Evolutionary conservation across 805 yeast species (phyloP), one percentile per base, ranked within the genome.

Genomic region (Metschnikowia dekortorum): DNA sequence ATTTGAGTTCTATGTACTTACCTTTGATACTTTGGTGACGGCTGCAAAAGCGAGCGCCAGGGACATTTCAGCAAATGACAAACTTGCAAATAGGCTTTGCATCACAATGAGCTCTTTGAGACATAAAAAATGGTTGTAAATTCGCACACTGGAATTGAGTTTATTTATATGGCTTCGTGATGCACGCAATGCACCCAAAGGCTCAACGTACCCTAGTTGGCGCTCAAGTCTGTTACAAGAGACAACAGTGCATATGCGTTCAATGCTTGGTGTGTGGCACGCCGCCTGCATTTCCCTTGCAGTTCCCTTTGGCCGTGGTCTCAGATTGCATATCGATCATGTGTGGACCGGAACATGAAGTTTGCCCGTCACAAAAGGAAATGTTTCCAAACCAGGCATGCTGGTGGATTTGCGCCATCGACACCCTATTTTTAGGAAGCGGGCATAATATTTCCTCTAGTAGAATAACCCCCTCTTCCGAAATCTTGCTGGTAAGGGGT

Each of bases 361-460:
- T 22, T 3, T 42, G 39, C 5, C 42, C 48, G 44, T 52, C 47
- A 44, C 61, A 57, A 33, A 26, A 47, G 5, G 16, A 10, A n/a
- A 52, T 39, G 11, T 28, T 26, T 14, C 13, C 31, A 42, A 51
- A 56, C 61, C 62, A 59, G 8, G 28, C 5, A 39, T 45, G 35
- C 10, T 32, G 16, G 31, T 8, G 40, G 18, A 56, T 39, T n/a
- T 51, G 53, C 4, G 26, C 38, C 10, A 55, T 47, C 11, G 33
- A 22, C 41, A 44, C 43, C 28, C 47, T 44, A 13, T n/a, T 36
- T 8, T 37, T 3, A 4, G 47, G 33, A 9, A 30, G 36, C 30
- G 35, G 60, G 39, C 16, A 18, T 26, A 44, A 35, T 10, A 44
- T 35, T n/a, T 8, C 26, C 33, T 18, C 32, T 42, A 42, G 38